Evolutionary conservation across 2,329 filamentous ascomycete genomes (phyloP).

Genomic region (Stagonosporopsis chrysanthemi): DNA sequence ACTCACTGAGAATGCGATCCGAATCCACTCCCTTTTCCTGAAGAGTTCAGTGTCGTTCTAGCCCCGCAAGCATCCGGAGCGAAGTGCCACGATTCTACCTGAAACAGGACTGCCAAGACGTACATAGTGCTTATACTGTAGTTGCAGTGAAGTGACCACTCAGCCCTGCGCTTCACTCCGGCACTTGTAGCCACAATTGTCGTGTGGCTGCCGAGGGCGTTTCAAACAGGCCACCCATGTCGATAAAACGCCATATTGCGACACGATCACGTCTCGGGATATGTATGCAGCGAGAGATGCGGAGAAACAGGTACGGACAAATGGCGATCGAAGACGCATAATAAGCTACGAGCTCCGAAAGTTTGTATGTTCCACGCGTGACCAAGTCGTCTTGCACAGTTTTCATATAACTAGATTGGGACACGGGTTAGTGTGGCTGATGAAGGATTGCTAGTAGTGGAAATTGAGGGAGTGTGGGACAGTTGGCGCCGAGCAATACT

Average conservation of each 20-base stretch:
- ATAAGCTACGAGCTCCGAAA: constrained; percentile 7
- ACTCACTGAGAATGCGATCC: background rate
- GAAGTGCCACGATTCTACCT: constrained; percentile 8
- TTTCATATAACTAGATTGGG: constrained; percentile 7
- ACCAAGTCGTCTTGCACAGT: background rate
- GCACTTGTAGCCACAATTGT: constrained; percentile 3
- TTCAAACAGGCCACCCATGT: constrained; percentile 3
- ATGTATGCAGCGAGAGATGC: constrained; percentile 11
- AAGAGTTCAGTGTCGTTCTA: background rate
- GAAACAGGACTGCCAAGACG: constrained; percentile 26
- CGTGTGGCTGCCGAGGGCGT: background rate
- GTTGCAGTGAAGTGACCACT: constrained; percentile 38
- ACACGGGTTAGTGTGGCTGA: constrained; percentile 3
- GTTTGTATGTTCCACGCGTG: constrained; percentile 3
- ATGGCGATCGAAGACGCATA: constrained; percentile 2
- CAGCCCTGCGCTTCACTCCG: constrained; percentile 27
- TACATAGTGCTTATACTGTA: constrained; percentile 31
- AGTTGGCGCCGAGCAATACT: constrained; percentile 28
- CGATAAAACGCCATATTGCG: background rate
- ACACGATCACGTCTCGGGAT: constrained; percentile 4
- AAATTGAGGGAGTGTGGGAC: constrained; percentile 31
- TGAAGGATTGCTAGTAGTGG: constrained; percentile 15
- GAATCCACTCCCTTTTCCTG: background rate
- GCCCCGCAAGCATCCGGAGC: constrained; percentile 6
- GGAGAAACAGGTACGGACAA: constrained; percentile 5